These are phyloP conservation scores for Beta lomatogona DNA, from an alignment of 179 eudicot genomes.

Conservation along the genomic window DNA sequence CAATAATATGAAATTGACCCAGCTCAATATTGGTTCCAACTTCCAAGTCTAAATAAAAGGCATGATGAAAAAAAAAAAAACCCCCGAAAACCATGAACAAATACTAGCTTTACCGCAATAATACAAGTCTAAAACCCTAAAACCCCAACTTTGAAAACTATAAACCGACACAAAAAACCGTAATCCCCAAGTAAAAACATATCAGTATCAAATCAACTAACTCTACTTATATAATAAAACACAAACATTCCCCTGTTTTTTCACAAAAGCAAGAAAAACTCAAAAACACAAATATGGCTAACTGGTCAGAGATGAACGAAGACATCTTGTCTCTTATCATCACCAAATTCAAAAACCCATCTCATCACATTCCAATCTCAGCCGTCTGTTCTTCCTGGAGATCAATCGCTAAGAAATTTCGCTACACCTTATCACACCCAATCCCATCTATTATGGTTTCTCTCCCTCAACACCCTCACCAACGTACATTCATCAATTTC, in stretches of 20 bases:
- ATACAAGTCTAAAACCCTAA: too few species aligned
- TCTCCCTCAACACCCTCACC: too few species aligned
- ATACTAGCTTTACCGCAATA: too few species aligned
- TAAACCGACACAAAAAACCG: background rate
- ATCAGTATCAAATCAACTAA: background rate
- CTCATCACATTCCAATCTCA: constrained; percentile 25
- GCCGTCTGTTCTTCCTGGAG: constrained; percentile 24
- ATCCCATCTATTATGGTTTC: constrained; percentile 1
- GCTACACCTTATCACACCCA: constrained; percentile 17
- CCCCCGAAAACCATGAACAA: too few species aligned
- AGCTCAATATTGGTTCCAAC: too few species aligned
- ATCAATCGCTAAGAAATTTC: background rate
- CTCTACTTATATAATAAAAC: constrained; percentile 3
- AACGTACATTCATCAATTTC: constrained; percentile 13
- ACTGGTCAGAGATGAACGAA: constrained; percentile 21
- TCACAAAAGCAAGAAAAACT: background rate
- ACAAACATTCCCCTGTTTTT: too few species aligned
- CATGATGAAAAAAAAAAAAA: too few species aligned
- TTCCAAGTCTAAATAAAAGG: too few species aligned
- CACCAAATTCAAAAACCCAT: background rate
- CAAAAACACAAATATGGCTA: background rate
- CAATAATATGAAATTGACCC: too few species aligned
- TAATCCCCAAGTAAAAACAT: background rate
- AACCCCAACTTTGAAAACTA: too few species aligned
- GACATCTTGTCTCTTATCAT: constrained; percentile 20